These are phyloP conservation scores for Metschnikowia hibisci DNA, from an alignment of 805 yeast genomes.

Conservation along the genomic window DNA sequence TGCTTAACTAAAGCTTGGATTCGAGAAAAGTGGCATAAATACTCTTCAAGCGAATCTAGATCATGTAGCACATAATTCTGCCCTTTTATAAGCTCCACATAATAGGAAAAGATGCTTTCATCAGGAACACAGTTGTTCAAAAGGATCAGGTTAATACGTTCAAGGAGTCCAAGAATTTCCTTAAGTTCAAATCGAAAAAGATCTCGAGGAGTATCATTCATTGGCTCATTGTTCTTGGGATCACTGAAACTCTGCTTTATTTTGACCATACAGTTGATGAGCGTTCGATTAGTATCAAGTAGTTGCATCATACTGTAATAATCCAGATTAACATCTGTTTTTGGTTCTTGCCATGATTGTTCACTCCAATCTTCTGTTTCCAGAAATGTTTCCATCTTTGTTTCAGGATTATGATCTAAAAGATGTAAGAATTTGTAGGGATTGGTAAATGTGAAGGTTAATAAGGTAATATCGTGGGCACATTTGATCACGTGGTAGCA, in stretches of 20 bases:
- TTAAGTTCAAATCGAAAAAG: conserved; percentile 9
- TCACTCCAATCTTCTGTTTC: neutral
- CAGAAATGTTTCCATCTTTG: neutral
- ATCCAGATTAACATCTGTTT: neutral
- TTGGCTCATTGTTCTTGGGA: neutral
- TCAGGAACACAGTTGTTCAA: conserved; percentile 17
- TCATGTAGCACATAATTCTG: conserved; percentile 10
- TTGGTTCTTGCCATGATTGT: neutral
- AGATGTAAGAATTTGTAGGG: conserved; percentile 14
- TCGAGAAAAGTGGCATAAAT: conserved; percentile 13
- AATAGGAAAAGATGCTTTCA: conserved; percentile 28
- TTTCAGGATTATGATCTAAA: conserved; percentile 3
- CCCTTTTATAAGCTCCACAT: conserved; percentile 23
- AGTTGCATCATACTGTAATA: neutral
- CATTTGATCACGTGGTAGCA: conserved; percentile 13
- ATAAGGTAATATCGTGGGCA: conserved; percentile 9
- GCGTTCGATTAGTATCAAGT: conserved; percentile 1
- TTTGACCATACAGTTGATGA: conserved; percentile 3
- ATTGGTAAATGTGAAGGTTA: conserved; percentile 14
- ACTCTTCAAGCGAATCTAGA: conserved; percentile 16
- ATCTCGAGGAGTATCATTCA: conserved; percentile 12
- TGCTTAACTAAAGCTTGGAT: conserved; percentile 5
- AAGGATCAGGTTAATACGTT: conserved; percentile 12
- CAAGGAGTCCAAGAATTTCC: conserved; percentile 9
- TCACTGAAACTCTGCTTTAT: neutral